Base-by-base conservation (phyloP, 1,139 yeast species). In the Pichia sp. region DNA sequence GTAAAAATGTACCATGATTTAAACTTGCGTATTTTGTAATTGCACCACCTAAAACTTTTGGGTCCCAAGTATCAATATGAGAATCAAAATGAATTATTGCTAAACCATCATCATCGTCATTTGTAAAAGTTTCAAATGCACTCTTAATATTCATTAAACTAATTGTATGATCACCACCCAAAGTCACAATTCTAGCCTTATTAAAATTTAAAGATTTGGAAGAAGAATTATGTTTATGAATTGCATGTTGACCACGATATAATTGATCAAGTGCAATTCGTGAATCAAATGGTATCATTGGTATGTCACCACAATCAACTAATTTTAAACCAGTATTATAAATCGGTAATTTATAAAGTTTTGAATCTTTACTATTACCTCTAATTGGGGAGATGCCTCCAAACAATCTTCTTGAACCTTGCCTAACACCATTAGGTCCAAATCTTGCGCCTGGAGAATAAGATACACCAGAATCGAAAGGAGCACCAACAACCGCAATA, bases 131-230 rank as follows among this genome's bases (percentile, higher is more conserved):
- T 53, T 77, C 81, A 51, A 66, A 71, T 4, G 76, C 77, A 12
- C 79, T 73, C 54, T 68, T 70, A 31, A 77, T 61, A 1, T 76
- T 69, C 72, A 77, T 74, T 31, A 76, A 64, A 1, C 80, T 69
- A 35, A 77, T 64, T 12, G 82, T 76, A 55, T 77, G 82, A 57
- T 77, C 82, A 26, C 82, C 82, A 7, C 82, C 82, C 54, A 77
- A 61, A 4, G 81, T 74, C 43, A 77, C 68, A 37, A 76, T 62
- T 51, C 64, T 66, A 30, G 77, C 72, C 25, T 52, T 43, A 20
- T 54, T 51, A 30, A 57, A 54, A 20, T 60, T 60, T 47, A 56
- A 53, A 38, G 53, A 56, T 12, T 54, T 41, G 5, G 65, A 58
- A 12, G 64, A 60, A 1, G 54, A 26, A 26, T 37, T 16, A 45